These are phyloP conservation scores for Plasmodiophora brassicae DNA, from an alignment of 208 protist genomes.

Conservation along the genomic window DNA sequence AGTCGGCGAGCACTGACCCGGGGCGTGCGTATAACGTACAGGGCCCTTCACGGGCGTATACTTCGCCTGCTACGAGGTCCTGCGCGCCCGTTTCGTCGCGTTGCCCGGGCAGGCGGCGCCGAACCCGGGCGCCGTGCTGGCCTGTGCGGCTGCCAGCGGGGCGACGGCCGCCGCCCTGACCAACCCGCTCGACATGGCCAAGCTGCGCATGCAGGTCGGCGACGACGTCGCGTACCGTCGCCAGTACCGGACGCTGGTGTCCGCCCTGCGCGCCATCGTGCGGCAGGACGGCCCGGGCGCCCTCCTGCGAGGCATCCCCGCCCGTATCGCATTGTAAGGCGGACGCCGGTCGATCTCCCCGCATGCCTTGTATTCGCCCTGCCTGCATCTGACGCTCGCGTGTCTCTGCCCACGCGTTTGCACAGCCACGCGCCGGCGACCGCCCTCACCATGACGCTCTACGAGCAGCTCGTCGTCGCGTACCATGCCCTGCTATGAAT, in stretches of 20 bases:
- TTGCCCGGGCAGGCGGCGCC: not conserved
- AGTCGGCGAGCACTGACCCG: too few relatives aligned
- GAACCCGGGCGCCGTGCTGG: not conserved
- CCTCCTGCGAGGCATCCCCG: not conserved
- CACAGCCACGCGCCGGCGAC: not conserved
- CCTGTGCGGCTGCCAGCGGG: not conserved
- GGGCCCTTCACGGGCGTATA: not conserved
- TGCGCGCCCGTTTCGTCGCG: not conserved
- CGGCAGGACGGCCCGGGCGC: not conserved
- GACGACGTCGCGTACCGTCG: not conserved
- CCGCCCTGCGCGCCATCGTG: not conserved
- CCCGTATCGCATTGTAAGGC: not conserved
- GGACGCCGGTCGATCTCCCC: not conserved
- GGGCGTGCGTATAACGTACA: too few relatives aligned
- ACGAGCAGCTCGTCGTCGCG: not conserved
- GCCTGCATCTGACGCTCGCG: too few relatives aligned
- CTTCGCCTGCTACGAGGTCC: not conserved
- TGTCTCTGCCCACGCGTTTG: too few relatives aligned
- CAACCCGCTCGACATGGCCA: not conserved
- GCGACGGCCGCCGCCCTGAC: not conserved
- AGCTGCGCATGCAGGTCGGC: constrained; percentile 5
- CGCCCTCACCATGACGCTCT: not conserved
- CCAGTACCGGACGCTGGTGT: not conserved
- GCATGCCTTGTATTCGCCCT: not conserved
- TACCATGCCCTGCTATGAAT: not conserved